Base-by-base conservation (phyloP, 1,284 basidiomycete species). In the Cutaneotrichosporon sp. region DNA sequence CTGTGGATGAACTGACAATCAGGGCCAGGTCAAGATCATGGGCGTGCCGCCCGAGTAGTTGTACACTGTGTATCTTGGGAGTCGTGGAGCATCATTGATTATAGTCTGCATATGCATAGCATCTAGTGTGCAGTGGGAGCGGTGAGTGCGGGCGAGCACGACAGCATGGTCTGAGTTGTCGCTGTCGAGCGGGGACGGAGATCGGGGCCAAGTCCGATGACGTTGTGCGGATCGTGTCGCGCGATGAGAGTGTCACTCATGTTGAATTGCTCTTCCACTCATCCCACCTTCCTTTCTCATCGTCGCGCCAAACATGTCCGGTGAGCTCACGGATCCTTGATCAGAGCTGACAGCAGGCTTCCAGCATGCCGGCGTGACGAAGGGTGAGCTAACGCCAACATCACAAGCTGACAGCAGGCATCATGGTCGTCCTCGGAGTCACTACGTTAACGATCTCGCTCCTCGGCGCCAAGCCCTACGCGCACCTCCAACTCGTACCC, bases 391-490 rank as follows among this genome's bases (percentile, higher is more conserved):
- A 3, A 11, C 9, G 22, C 33, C 2, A 14, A 2, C 2, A 2
- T 0, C 3, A 5, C 4, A 14, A 29, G 24, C 54, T 54, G 43
- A 61, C 50, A 3, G n/a, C 70, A 94, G 92, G 88, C 51, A 80
- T 92, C 61, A 92, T 95, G 85, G 78, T 91, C 61, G 81, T 83
- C 53, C 81, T 86, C 42, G 90, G 87, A 34, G 67, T 89, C 54
- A 83, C 86, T 4, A 91, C 92, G 20, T 82, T 93, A 56, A 72
- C 86, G 5, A 86, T 84, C 42, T 89, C 90, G 1, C 79, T 94
- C 47, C 88, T 92, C 70, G 91, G 92, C 73, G 81, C 91, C 64
- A 94, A 95, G 77, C 88, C 93, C 69, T 90, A 91, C 73, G 84
- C 92, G 62, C 89, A 94, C 77, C 82, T 94, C 6, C 91, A 92